Evolutionary conservation across 768 basidiomycete species (phyloP).

Genomic region (Termitomyces sp.): DNA sequence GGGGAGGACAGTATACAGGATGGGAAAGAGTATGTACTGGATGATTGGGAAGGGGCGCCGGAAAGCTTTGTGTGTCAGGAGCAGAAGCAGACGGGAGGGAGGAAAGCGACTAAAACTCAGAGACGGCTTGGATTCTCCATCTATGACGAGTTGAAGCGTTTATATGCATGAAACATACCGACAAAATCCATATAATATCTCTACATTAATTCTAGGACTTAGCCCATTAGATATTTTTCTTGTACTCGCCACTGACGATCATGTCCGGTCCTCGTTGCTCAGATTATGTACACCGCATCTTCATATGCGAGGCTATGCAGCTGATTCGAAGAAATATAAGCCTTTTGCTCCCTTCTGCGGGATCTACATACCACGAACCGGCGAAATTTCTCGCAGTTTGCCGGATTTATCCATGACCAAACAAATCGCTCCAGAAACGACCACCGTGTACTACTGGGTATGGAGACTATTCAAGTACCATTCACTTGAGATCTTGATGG

Average conservation of each 20-base stretch:
- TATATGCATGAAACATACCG: not conserved
- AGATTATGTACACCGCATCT: too few species aligned
- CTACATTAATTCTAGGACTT: not conserved
- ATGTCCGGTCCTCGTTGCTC: not conserved
- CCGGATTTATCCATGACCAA: not conserved
- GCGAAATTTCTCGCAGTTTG: not conserved
- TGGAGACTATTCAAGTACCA: too few species aligned
- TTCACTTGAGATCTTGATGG: too few species aligned
- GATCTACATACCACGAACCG: not conserved
- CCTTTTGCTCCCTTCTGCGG: too few species aligned
- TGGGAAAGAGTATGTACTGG: slow-evolving; percentile 73
- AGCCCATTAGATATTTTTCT: not conserved
- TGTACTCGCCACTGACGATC: not conserved
- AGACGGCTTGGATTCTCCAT: slow-evolving; percentile 79
- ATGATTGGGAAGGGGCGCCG: slow-evolving; percentile 95
- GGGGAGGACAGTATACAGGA: slow-evolving; percentile 48
- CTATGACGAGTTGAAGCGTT: slow-evolving; percentile 54
- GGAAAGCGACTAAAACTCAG: slow-evolving; percentile 86
- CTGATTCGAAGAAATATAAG: not conserved
- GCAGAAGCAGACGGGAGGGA: slow-evolving; percentile 83
- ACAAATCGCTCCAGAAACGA: too few species aligned
- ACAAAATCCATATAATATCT: not conserved
- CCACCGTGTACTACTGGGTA: too few species aligned
- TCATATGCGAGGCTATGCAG: too few species aligned
- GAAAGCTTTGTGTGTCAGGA: slow-evolving; percentile 99